Percentiles rank a stretch among this genome's conserved stretches.
phyloP scores from a whole-genome alignment of 176 grass and related monocot genomes.

The Zea luxurians region DNA sequence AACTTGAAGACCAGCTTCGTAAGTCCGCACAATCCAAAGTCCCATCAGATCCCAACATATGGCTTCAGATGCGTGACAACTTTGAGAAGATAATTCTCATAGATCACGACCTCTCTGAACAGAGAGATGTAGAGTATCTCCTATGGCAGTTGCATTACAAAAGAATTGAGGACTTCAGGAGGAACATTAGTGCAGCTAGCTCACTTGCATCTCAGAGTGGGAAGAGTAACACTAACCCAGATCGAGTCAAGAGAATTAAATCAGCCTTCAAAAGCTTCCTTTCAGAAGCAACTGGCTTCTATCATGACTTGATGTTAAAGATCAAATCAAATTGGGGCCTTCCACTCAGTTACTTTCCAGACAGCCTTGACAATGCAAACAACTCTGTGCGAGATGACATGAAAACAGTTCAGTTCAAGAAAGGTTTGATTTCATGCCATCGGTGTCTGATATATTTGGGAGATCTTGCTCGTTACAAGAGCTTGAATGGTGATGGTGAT shows the following conservation, averaged over 20 bases:
- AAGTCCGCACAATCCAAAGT: conserved; percentile 80
- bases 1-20: conserved; percentile 68
- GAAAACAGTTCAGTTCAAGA: conserved; percentile 55
- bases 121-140: conserved; percentile 74
- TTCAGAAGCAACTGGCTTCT: conserved; percentile 88
- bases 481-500: conserved; percentile 80
- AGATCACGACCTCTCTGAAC: conserved; percentile 82
- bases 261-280: conserved; percentile 75
- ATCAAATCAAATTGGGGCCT: conserved; percentile 78
- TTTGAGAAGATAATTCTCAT: conserved; percentile 82
- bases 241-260: conserved; percentile 72
- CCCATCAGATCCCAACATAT: conserved; percentile 80
- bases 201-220: conserved; percentile 50
- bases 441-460: conserved; percentile 95
- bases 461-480: conserved; percentile 92
- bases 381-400: conserved; percentile 55
- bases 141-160: conserved; percentile 97
- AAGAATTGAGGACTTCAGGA: conserved; percentile 91
- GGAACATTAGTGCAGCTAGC: conserved; percentile 58
- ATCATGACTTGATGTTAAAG: conserved; percentile 88
- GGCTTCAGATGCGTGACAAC: conserved; percentile 96
- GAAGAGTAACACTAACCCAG: conserved; percentile 54
- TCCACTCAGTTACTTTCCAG: conserved; percentile 62
- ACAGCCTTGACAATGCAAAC: conserved; percentile 47
- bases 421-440: conserved; percentile 83